Percentiles rank a stretch among this genome's conserved stretches.
These are phyloP conservation scores for Drosera capensis DNA, from an alignment of 148 eudicot genomes.

Conservation along the genomic window DNA sequence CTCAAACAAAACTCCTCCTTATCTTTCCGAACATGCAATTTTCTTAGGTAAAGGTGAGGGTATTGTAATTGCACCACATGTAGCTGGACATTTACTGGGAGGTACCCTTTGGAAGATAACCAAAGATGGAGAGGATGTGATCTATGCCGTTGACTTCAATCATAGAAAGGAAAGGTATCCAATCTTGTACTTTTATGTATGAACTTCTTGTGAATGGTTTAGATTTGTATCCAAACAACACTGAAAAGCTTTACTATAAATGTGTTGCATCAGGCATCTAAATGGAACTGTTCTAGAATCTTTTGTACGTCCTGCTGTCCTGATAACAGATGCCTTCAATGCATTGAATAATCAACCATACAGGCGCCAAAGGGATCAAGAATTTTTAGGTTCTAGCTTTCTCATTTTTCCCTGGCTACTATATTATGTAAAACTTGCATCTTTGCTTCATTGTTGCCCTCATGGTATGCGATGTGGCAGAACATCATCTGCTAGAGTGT, in stretches of 20 bases:
- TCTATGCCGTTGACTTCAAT: conserved; percentile 95
- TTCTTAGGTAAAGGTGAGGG: conserved; percentile 89
- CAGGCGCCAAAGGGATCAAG: conserved; percentile 91
- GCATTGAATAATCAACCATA: conserved; percentile 81
- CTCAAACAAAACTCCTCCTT: no score
- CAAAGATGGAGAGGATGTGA: conserved; percentile 93
- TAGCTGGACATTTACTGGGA: conserved; percentile 90
- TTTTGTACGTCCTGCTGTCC: conserved; percentile 90
- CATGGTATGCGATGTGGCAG: conserved; percentile 5
- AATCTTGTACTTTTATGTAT: conserved; percentile 1
- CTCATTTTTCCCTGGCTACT: not conserved
- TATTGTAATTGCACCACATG: conserved; percentile 94
- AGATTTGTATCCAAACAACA: not conserved
- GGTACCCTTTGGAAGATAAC: conserved; percentile 93
- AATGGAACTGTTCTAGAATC: conserved; percentile 92
- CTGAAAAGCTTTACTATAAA: conserved; percentile 8
- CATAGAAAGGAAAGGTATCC: conserved; percentile 88
- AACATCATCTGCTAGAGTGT: not conserved
- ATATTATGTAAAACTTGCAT: not conserved
- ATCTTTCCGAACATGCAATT: conserved; percentile 1
- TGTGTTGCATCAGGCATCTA: conserved; percentile 53
- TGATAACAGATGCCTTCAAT: conserved; percentile 94
- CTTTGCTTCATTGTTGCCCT: not conserved
- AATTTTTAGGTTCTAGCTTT: conserved; percentile 49
- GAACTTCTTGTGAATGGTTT: not conserved